Base-by-base conservation (phyloP, 1,284 basidiomycete species). In the Rhodotorula glutinis region DNA sequence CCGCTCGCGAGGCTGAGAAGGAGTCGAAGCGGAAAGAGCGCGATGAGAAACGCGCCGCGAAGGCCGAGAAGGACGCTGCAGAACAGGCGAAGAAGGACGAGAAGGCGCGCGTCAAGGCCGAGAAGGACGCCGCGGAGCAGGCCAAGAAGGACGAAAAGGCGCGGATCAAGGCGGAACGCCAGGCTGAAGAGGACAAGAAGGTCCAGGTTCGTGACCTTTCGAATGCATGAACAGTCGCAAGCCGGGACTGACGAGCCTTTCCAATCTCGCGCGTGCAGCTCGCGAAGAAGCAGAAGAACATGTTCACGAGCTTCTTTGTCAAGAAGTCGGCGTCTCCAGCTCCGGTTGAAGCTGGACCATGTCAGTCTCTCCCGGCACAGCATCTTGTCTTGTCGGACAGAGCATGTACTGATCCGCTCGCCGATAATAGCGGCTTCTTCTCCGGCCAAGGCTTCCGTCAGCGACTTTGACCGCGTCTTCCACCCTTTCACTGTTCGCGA, bases 401-500 rank as follows among this genome's bases (percentile, higher is more conserved):
- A 5, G 33, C 33, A 38, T 38, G 5, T 5, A 38, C 52, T 29
- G 29, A 49, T 13, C n/a, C 21, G n/a, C n/a, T n/a, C n/a, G 25
- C 47, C 29, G 0, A 13, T 27, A 14, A 43, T 57, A 44, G 44
- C 57, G 14, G 1, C 19, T 17, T 41, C 53, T 11, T 57, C 60
- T 49, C 23, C 61, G 3, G 46, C 40, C 46, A 61, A 55, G 44
- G 4, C 47, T n/a, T 19, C 27, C n/a, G 25, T 51, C n/a, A 30
- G 21, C 57, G 53, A 92, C 57, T 93, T 89, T 74, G 83, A 87
- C 65, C 84, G 81, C 72, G 82, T 83, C 0, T 93, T 93, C 81
- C 87, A 85, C 71, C 86, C 89, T 2, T 93, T 91, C 76, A 81
- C 85, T 11, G 72, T 88, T 68, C 21, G 89, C 90, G 7, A 87